A percentile compares a stretch with the other conserved stretches of the same genome.
These are phyloP conservation scores for Jackrogersella minutella DNA, from an alignment of 495 filamentous ascomycete species.

Conservation along the genomic window DNA sequence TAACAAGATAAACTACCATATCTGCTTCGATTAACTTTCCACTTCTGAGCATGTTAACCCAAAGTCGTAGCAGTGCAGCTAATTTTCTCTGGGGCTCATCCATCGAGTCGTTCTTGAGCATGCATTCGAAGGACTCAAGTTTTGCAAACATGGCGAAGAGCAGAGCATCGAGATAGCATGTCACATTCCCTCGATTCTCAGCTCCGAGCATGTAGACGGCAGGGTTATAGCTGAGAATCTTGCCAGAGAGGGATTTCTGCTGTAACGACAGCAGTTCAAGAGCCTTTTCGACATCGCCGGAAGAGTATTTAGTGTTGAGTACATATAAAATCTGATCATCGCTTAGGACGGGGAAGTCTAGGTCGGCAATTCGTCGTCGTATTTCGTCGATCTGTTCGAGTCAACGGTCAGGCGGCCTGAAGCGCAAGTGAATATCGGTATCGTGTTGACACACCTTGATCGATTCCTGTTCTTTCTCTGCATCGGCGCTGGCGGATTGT, in stretches of 20 bases:
- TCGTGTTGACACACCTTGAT: conserved; percentile 47
- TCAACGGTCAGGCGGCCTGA: conserved; percentile 19
- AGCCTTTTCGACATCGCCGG: conserved; percentile 76
- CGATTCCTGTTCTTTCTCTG: conserved; percentile 57
- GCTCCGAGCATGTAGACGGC: conserved; percentile 80
- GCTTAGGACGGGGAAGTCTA: conserved; percentile 62
- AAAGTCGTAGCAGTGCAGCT: conserved; percentile 77
- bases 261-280: conserved; percentile 77
- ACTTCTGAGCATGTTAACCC: conserved; percentile 89
- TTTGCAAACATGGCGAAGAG: conserved; percentile 97
- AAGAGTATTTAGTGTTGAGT: conserved; percentile 67
- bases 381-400: conserved; percentile 63
- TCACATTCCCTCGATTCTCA: conserved; percentile 83
- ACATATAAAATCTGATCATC: conserved; percentile 76
- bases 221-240: conserved; percentile 75
- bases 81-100: conserved; percentile 77
- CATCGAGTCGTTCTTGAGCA: conserved; percentile 67
- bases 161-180: conserved; percentile 91
- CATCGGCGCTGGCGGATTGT: conserved; percentile 60
- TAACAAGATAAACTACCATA: conserved; percentile 65
- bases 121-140: conserved; percentile 88
- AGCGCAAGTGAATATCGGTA: background rate
- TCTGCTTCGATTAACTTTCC: conserved; percentile 87
- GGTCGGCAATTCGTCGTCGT: conserved; percentile 56
- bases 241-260: conserved; percentile 80